phyloP scores from a whole-genome alignment of 1,284 basidiomycete genomes.

The Ustilago lituana region DNA sequence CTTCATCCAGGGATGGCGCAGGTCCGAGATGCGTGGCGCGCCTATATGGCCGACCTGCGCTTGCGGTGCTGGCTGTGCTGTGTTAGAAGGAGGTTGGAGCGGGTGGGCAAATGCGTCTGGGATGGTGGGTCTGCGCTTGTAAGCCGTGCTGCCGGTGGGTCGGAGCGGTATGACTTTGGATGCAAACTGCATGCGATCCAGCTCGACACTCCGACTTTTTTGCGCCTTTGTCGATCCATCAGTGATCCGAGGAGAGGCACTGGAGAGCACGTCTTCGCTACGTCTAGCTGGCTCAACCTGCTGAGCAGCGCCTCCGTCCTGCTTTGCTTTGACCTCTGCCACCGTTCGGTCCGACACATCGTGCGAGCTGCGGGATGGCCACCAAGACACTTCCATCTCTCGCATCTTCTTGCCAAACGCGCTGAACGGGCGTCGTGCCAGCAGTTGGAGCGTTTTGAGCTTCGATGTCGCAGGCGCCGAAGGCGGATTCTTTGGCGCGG shows the following conservation, averaged over 20 bases:
- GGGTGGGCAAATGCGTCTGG: constrained; percentile 23
- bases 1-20: constrained; percentile 43
- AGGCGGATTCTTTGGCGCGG: neutral
- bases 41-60: neutral
- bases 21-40: constrained; percentile 27
- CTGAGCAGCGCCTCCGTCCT: too few relatives aligned
- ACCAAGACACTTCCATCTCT: constrained; percentile 30
- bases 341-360: constrained; percentile 1
- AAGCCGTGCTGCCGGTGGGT: neutral
- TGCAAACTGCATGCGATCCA: constrained; percentile 21
- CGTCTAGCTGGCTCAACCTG: constrained; percentile 6
- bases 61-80: neutral
- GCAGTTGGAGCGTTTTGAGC: constrained; percentile 34
- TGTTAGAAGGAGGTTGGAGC: neutral
- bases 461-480: constrained; percentile 8
- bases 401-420: constrained; percentile 36
- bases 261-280: constrained; percentile 34
- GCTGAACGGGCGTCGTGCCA: constrained; percentile 27
- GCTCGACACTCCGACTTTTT: constrained; percentile 33
- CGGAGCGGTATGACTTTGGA: constrained; percentile 32
- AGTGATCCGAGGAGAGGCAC: constrained; percentile 18
- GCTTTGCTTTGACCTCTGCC: too few relatives aligned
- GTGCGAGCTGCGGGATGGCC: constrained; percentile 18
- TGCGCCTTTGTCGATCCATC: constrained; percentile 5
- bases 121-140: constrained; percentile 31